These are phyloP conservation scores for Trichoderma sp. DNA, from an alignment of 2,329 filamentous ascomycete species.

Conservation along the genomic window DNA sequence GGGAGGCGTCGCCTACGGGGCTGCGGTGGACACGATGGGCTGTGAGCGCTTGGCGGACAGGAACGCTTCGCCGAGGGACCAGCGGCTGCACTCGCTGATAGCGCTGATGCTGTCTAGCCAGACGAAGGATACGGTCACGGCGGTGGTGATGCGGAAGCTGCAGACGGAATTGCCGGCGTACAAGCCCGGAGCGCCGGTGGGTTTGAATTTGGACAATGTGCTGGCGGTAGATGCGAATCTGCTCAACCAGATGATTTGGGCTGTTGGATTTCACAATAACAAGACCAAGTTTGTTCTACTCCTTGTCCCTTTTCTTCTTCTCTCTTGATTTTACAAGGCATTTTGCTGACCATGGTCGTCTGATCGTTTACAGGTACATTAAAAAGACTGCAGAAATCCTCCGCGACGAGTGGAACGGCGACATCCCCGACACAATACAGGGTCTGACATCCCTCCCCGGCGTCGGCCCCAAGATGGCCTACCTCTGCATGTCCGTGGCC, in stretches of 20 bases:
- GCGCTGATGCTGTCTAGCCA: conserved; percentile 90
- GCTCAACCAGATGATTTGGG: conserved; percentile 75
- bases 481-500: conserved; percentile 79
- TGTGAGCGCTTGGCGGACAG: conserved; percentile 75
- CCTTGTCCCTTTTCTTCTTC: not conserved
- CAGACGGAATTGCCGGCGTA: conserved; percentile 70
- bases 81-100: conserved; percentile 83
- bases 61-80: conserved; percentile 55
- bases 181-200: conserved; percentile 48
- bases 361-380: conserved; percentile 54
- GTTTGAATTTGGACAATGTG: conserved; percentile 76
- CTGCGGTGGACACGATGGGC: conserved; percentile 96
- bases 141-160: conserved; percentile 77
- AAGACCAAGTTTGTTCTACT: conserved; percentile 67
- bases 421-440: conserved; percentile 79
- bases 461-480: conserved; percentile 94
- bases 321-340: not conserved
- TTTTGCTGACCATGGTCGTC: not conserved
- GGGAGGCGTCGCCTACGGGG: conserved; percentile 64
- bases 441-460: conserved; percentile 79
- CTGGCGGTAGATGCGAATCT: conserved; percentile 68
- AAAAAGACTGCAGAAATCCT: conserved; percentile 75
- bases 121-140: conserved; percentile 90
- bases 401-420: conserved; percentile 68
- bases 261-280: conserved; percentile 93